Evolutionary conservation across 2,329 filamentous ascomycete species (phyloP), one percentile per base, ranked within the genome.

Genomic region (Aspergillus uvarum): DNA sequence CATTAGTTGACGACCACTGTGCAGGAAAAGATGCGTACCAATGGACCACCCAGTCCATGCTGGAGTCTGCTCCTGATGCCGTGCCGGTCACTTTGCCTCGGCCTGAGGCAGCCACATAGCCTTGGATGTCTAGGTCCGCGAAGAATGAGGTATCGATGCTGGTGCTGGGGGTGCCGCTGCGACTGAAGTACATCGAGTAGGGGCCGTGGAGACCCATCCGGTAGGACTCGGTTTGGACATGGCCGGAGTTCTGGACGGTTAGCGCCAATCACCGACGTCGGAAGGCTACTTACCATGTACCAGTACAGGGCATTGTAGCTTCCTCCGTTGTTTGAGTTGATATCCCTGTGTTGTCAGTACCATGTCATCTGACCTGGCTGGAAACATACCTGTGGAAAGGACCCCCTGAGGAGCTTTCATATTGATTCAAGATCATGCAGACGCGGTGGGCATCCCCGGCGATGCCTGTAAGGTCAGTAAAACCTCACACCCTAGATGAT

Each of bases 131-230:
- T 2, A 89, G 79, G 49, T 84, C 80, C 3, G 78, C 79, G 70
- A 88, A 87, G 78, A 87, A 89, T 1, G 81, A 81, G 7, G 82
- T 81, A 67, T 88, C 85, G 53, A 82, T 72, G 38, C 77, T 74
- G 5, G 73, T 77, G 47, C 75, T 76, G 32, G 87, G 85, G 1
- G 85, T 79, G 1, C 83, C 83, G 8, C 82, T 83, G 62, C 85
- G 81, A 14, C 82, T 83, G 72, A 89, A 89, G 8, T 79, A 74
- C 70, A 89, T 79, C 3, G 83, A 81, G 65, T 89, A 90, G 0
- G 87, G 87, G 1, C 87, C 87, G 68, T 89, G 85, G 47, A 90
- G 78, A 4, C 87, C 87, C 71, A 82, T 83, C 32, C 87, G 82
- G 74, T 73, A 88, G 12, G 74, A 70, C 68, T 90, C 87, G 1